phyloP scores from a whole-genome alignment of 2,329 filamentous ascomycete species.

The Microdochium paspali region DNA sequence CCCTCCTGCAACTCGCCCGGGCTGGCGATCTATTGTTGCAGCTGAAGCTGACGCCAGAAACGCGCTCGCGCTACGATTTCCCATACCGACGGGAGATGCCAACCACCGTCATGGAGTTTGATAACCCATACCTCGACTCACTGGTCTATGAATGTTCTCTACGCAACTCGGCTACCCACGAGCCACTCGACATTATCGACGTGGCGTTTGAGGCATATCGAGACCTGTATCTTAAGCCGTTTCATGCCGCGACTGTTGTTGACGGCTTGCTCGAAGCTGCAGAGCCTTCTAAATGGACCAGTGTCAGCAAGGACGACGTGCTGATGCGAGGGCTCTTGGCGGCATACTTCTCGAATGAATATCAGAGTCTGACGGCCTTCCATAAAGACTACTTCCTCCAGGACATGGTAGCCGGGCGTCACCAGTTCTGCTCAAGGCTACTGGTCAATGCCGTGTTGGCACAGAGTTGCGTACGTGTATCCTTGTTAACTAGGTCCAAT shows the following conservation, averaged over 20 bases:
- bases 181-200: slow-evolving; percentile 1
- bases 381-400: slow-evolving; percentile 29
- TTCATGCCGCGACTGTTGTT: slow-evolving; percentile 21
- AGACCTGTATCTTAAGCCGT: slow-evolving; percentile 22
- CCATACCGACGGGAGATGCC: slow-evolving; percentile 24
- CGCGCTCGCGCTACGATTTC: slow-evolving; percentile 27
- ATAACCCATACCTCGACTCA: slow-evolving; percentile 19
- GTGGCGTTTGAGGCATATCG: background rate
- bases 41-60: slow-evolving; percentile 24
- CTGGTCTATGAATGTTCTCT: slow-evolving; percentile 15
- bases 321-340: slow-evolving; percentile 22
- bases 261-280: slow-evolving; percentile 20
- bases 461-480: slow-evolving; percentile 23
- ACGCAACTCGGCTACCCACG: slow-evolving; percentile 2
- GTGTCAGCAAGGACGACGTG: slow-evolving; percentile 20
- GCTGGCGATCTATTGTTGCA: slow-evolving; percentile 27
- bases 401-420: slow-evolving; percentile 20
- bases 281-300: slow-evolving; percentile 25
- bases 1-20: slow-evolving; percentile 22
- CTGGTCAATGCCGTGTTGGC: slow-evolving; percentile 28
- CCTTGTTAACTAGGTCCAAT: background rate
- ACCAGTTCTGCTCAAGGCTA: slow-evolving; percentile 26
- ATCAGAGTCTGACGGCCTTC: slow-evolving; percentile 23
- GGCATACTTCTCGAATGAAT: slow-evolving; percentile 22
- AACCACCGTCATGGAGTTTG: slow-evolving; percentile 9